Base-by-base conservation (phyloP, 768 basidiomycete genomes). In the Xanthoconium purpureum region DNA sequence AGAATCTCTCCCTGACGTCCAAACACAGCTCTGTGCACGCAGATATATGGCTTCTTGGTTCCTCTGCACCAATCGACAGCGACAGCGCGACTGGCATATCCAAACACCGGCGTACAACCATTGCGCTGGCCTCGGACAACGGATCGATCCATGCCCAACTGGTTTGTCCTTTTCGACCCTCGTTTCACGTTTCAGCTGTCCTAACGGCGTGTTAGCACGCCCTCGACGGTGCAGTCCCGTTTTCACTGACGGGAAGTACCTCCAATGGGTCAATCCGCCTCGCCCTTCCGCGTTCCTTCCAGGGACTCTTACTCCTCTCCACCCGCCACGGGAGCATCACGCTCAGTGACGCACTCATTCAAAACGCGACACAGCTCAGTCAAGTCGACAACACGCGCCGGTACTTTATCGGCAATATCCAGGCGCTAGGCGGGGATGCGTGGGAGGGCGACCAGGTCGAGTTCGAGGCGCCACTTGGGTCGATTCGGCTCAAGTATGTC, bases 11-110 rank as follows among this genome's bases (percentile, higher is more conserved):
- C 9, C 58, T 80, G 10, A 59, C 56, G 20, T 71, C 77, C 0
- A 66, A 46, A 24, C 68, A 73, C 56, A 73, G 77, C 2, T 52
- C 56, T 5, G 69, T 83, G 4, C 58, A 73, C 3, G 76, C 70
- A 9, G 74, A 80, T 0, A 59, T 83, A 28, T 78, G 73, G 62
- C 50, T 81, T 0, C 58, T 75, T 43, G 46, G 46, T 18, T 29
- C 46, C 8, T 1, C 35, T 7, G 12, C 39, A 3, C 20, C 40
- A 8, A 12, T 12, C 33, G 2, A 35, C 0, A 14, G 35, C 6
- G 28, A 44, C 17, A 5, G 45, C 32, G 7, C n/a, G 18, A 42
- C 10, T 5, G 18, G 47, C 47, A 2, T 50, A 73, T 6, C 12
- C 9, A 47, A 50, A 2, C 36, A 40, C 6, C 50, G 49, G 4